Evolutionary conservation across 2,329 filamentous ascomycete species (phyloP), one percentile per base, ranked within the genome.

Genomic region (Fusarium verrucosum): DNA sequence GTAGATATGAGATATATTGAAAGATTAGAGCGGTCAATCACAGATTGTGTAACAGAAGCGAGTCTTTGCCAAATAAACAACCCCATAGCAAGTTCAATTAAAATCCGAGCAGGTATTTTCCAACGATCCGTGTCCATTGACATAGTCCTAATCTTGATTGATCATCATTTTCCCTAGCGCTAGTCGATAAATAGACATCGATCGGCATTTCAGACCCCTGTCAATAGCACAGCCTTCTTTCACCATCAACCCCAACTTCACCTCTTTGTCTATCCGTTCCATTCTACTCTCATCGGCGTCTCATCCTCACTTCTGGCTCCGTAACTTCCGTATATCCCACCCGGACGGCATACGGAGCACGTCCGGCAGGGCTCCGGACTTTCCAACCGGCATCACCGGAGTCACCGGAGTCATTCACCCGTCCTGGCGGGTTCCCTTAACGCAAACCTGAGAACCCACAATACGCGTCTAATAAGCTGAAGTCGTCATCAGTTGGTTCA

Each of bases 121-220:
- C 19, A 42, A 50, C 38, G 11, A 36, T 10, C 14, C 11, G 23
- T 23, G 16, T 41, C 25, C 26, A 25, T 50, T 11, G 37, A 45
- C 19, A 30, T 50, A 25, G 30, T 42, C 28, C 45, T 30, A 50
- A 40, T 40, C 11, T 61, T 55, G 63, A 50, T 67, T 67, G 63
- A 61, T 66, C 57, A 62, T 54, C 60, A 37, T 7, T 7, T 25
- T 19, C 33, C 17, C 22, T 35, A 40, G 32, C 46, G 50, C 50
- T 58, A 67, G 46, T 49, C 54, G 51, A 46, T 67, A 49, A 55
- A 49, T 28, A 61, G 50, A 45, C 38, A 45, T 28, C 28, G 36
- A 60, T 61, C 54, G 42, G 45, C 63, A 52, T 38, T 45, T 44
- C n/a, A 37, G 33, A 50, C 28, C 50, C 50, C 22, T 37, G 46